Evolutionary conservation across 2,329 filamentous ascomycete species (phyloP), one percentile per base, ranked within the genome.

Genomic region (Botrytis sinoallii): DNA sequence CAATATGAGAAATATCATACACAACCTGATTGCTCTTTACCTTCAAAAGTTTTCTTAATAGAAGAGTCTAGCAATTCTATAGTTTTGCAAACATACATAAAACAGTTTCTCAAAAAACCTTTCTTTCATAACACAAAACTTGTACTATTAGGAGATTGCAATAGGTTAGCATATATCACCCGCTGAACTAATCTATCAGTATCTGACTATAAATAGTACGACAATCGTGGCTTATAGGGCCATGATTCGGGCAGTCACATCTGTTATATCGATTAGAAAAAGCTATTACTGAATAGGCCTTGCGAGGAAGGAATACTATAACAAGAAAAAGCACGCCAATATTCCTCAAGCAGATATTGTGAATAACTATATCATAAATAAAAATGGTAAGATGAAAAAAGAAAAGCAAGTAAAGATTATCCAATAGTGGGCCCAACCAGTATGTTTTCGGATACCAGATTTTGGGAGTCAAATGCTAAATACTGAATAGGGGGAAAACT

Each of bases 401-500:
- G 32, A 61, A 61, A 61, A 61, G 59, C 59, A 61, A 61, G 59
- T 61, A 40, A 61, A 38, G 59, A 61, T 35, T 35, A 40, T 61
- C 38, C 59, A 61, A 10, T 61, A 35, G 59, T 61, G 59, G 59
- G 59, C 59, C 32, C 59, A 61, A 61, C 35, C 59, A 61, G 59
- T 61, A 61, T 61, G 59, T 61, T 61, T 20, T 32, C 59, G 32
- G 20, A 61, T 61, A 35, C 35, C 59, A 61, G 38, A 40, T 61
- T 61, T 61, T 61, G 59, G 20, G 59, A 61, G 25, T 61, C 38
- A 40, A 61, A 61, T 61, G 35, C 59, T 61, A 61, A 61, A 61
- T 61, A 61, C 59, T 61, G 35, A 61, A 12, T 61, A 61, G 59
- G 59, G 59, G 20, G 59, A 61, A 61, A 61, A 40, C 38, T 61